A percentile compares a stretch with the other conserved stretches of the same genome.
phyloP scores from a whole-genome alignment of 2,329 filamentous ascomycete species.

The Cladosporium sp. region DNA sequence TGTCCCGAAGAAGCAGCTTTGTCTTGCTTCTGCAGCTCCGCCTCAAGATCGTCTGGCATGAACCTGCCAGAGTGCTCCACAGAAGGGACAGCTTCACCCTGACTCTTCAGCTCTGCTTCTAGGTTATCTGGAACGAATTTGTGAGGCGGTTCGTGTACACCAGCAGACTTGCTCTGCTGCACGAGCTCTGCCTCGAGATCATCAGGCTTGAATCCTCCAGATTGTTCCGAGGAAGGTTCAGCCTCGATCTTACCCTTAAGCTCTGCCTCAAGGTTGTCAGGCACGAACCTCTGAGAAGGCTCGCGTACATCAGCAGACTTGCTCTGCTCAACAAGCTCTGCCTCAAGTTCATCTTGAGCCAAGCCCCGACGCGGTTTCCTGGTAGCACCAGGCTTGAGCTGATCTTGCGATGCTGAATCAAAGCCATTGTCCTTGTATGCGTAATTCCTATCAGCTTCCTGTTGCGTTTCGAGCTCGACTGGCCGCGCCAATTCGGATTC shows the following conservation, averaged over 20 bases:
- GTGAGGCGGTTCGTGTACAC: too few relatives aligned
- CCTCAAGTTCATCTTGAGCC: slow-evolving; percentile 5
- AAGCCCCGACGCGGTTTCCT: not conserved
- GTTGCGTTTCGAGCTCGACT: not conserved
- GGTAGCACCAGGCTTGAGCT: not conserved
- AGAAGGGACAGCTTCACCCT: too few relatives aligned
- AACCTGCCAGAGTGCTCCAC: not conserved
- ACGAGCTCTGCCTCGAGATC: slow-evolving; percentile 3
- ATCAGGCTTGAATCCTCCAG: not conserved
- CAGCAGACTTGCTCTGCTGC: not conserved
- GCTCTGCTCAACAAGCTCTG: slow-evolving; percentile 6
- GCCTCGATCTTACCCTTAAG: not conserved
- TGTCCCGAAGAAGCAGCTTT: not conserved
- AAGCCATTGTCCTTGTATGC: slow-evolving; percentile 9
- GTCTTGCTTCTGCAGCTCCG: too few relatives aligned
- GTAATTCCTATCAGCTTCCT: not conserved
- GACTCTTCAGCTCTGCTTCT: too few relatives aligned
- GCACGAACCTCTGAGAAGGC: not conserved
- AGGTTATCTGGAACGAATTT: too few relatives aligned
- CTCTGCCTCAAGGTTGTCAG: not conserved
- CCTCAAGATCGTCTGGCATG: not conserved
- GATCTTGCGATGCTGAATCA: not conserved
- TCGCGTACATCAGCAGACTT: not conserved
- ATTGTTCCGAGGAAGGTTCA: not conserved
- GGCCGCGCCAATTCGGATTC: slow-evolving; percentile 1